Conservation (phyloP, 129 eudicot species). For the Lactuca sativa region DNA sequence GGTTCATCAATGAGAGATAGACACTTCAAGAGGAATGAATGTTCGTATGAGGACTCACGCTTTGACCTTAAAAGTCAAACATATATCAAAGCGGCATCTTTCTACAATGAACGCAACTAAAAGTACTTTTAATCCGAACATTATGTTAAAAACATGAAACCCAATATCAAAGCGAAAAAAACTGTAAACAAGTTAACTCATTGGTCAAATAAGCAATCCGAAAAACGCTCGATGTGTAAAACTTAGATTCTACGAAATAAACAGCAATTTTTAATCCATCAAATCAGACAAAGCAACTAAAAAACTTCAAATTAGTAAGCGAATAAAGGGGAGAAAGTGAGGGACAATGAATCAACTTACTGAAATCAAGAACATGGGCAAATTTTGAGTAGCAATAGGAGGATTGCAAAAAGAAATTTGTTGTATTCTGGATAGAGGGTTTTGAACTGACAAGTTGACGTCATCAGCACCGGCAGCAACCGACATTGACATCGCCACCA, state of each 20-base stretch:
- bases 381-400: slow-evolving; percentile 3
- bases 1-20: neutral
- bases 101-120: neutral
- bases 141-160: neutral
- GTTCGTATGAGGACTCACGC: neutral
- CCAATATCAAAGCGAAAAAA: neutral
- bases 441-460: slow-evolving; percentile 22
- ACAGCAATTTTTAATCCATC: neutral
- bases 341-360: slow-evolving; percentile 8
- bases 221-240: neutral
- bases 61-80: slow-evolving; percentile 10
- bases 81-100: neutral
- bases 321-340: neutral
- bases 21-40: neutral
- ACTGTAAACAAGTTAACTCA: neutral
- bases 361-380: slow-evolving; percentile 10
- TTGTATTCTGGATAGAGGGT: slow-evolving; percentile 27
- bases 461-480: slow-evolving; percentile 31
- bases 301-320: neutral
- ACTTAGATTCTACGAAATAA: neutral
- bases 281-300: neutral
- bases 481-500: slow-evolving; percentile 25
- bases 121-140: neutral
- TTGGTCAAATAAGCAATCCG: neutral
- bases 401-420: slow-evolving; percentile 17